Evolutionary conservation across 2,329 filamentous ascomycete species (phyloP), one percentile per base, ranked within the genome.

Genomic region (Claviceps monticola): DNA sequence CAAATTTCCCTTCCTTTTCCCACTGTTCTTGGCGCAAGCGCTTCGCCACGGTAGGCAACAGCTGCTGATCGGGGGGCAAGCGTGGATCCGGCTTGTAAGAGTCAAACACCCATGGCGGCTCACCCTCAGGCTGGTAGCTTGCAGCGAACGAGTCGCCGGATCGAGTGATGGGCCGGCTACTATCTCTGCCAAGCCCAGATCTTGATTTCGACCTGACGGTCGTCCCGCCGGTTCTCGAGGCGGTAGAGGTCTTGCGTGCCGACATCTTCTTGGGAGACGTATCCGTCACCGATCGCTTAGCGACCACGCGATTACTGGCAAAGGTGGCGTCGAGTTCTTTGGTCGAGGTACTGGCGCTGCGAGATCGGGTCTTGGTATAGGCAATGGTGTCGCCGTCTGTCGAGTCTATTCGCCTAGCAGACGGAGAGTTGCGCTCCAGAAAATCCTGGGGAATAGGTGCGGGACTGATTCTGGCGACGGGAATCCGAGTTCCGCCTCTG

Each of bases 71-170:
- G 0, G 89, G 93, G 5, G 93, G 93, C 37, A 98, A 74, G 55
- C 89, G 84, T 34, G 93, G 93, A 64, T 98, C 93, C 0, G 93
- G 93, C 62, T 94, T 95, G 68, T 96, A 98, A 68, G 95, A 88
- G 21, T 86, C 87, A 46, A 93, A 80, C 68, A 97, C 79, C 93
- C 93, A 98, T 49, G 93, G 93, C 9, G 93, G 89, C 51, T 97
- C 91, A 19, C 93, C 93, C 71, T 97, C 93, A 0, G 90, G 90
- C 43, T 83, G 79, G 62, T 88, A 79, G 74, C 66, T 62, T 66
- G 60, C 64, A 36, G 68, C 61, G 43, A 70, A 66, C 34, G 75
- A 58, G 53, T 79, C 79, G 19, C 81, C 82, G 6, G 79, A 80
- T 54, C 81, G 74, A 1, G 83, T 86, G 3, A 73, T 70, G 19